Conservation (phyloP, 1,139 yeast genomes). For the Yamadazyma trypodendri region DNA sequence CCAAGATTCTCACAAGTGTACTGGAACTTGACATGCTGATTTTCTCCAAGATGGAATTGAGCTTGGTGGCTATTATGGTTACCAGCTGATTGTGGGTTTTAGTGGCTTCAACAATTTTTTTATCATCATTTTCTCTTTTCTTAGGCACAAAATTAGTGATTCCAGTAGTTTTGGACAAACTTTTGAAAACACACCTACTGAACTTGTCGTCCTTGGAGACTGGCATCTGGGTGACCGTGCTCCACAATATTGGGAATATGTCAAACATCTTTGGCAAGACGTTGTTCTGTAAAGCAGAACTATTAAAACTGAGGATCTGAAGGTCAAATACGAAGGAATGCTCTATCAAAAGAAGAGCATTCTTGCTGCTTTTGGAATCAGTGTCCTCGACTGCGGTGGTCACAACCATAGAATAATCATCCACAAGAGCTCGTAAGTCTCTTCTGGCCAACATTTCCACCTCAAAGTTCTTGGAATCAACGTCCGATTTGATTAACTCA, state of each 20-base stretch:
- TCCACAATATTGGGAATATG: slow-evolving; percentile 50
- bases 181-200: slow-evolving; percentile 29
- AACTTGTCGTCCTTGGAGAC: slow-evolving; percentile 18
- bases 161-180: slow-evolving; percentile 44
- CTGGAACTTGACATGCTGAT: slow-evolving; percentile 42
- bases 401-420: slow-evolving; percentile 25
- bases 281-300: slow-evolving; percentile 40
- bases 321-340: slow-evolving; percentile 56
- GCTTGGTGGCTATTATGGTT: slow-evolving; percentile 19
- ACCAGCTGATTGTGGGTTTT: slow-evolving; percentile 35
- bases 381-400: slow-evolving; percentile 9
- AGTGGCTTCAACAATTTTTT: slow-evolving; percentile 23
- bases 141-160: slow-evolving; percentile 35
- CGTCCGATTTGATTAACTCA: neutral
- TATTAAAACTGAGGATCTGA: slow-evolving; percentile 52
- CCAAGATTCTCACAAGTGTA: slow-evolving; percentile 35
- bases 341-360: slow-evolving; percentile 32
- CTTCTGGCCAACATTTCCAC: slow-evolving; percentile 22
- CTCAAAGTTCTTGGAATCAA: slow-evolving; percentile 10
- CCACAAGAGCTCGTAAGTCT: slow-evolving; percentile 38
- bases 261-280: slow-evolving; percentile 43
- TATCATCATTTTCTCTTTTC: slow-evolving; percentile 22
- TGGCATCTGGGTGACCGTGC: slow-evolving; percentile 28
- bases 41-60: slow-evolving; percentile 31
- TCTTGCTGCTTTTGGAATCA: slow-evolving; percentile 14